phyloP scores from a whole-genome alignment of 2,329 filamentous ascomycete genomes.

The Fusarium dlaminii region DNA sequence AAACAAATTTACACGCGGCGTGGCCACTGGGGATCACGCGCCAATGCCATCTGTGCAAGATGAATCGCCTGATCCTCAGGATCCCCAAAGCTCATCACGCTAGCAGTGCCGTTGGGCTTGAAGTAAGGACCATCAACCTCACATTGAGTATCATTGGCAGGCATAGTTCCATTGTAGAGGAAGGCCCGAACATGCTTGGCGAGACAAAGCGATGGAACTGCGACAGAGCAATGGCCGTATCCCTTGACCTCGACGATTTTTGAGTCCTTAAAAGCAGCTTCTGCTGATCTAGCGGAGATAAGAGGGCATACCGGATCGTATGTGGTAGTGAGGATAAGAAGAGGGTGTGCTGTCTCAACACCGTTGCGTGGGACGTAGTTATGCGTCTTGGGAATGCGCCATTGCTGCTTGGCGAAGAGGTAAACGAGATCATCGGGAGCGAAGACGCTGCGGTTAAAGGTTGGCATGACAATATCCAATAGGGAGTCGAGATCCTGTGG shows the following conservation, averaged over 20 bases:
- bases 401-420: slow-evolving; percentile 45
- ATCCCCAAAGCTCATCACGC: background rate
- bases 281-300: slow-evolving; percentile 50
- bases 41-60: slow-evolving; percentile 28
- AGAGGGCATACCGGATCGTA: slow-evolving; percentile 62
- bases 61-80: slow-evolving; percentile 32
- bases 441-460: slow-evolving; percentile 48
- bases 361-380: slow-evolving; percentile 34
- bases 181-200: slow-evolving; percentile 49
- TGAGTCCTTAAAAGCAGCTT: slow-evolving; percentile 49
- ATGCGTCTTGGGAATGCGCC: slow-evolving; percentile 45
- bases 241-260: slow-evolving; percentile 53
- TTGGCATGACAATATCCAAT: slow-evolving; percentile 48
- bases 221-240: slow-evolving; percentile 55
- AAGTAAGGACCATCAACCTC: slow-evolving; percentile 53
- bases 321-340: slow-evolving; percentile 46
- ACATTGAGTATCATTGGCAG: slow-evolving; percentile 48
- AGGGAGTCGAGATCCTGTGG: slow-evolving; percentile 46
- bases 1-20: background rate
- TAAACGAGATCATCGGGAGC: slow-evolving; percentile 44
- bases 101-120: slow-evolving; percentile 9
- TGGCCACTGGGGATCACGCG: slow-evolving; percentile 26
- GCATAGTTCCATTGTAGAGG: slow-evolving; percentile 51
- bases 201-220: slow-evolving; percentile 50
- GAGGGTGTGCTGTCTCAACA: slow-evolving; percentile 48